These are phyloP conservation scores for Bacterosira constricta DNA, from an alignment of 108 stramenopile genomes.

Conservation along the genomic window DNA sequence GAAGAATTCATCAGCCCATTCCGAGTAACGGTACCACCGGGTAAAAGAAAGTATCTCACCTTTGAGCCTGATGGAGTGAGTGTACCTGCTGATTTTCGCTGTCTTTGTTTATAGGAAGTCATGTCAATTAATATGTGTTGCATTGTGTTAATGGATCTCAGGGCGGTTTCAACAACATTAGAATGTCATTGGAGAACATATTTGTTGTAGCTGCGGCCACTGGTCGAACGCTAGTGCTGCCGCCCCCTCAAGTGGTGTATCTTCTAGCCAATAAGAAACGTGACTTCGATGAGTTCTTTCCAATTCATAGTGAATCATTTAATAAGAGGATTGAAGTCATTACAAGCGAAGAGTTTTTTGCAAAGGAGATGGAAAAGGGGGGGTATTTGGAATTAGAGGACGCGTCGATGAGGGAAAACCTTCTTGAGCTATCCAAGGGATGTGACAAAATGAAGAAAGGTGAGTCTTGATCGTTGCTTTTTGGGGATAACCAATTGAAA, in stretches of 20 bases:
- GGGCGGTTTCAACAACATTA: conserved; percentile 76
- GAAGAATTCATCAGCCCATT: conserved; percentile 71
- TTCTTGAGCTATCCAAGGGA: conserved; percentile 12
- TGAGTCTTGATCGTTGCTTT: background rate
- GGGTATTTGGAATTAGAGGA: conserved; percentile 27
- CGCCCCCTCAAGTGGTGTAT: conserved; percentile 83
- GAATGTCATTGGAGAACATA: conserved; percentile 89
- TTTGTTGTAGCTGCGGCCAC: conserved; percentile 86
- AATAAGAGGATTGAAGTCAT: conserved; percentile 61
- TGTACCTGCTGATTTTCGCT: background rate
- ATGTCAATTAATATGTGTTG: background rate
- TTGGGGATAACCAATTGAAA: background rate
- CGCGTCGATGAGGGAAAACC: conserved; percentile 13
- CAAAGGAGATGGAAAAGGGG: conserved; percentile 46
- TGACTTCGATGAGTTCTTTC: conserved; percentile 86
- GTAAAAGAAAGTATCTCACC: conserved; percentile 59
- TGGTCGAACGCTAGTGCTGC: conserved; percentile 86
- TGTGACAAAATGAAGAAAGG: conserved; percentile 12
- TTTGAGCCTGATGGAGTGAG: conserved; percentile 74
- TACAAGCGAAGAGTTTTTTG: conserved; percentile 69
- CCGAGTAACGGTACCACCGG: conserved; percentile 18
- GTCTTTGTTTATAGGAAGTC: background rate
- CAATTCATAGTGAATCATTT: conserved; percentile 56
- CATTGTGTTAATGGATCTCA: background rate
- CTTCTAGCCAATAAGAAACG: conserved; percentile 62